Percentiles rank a stretch among this genome's conserved stretches.
Evolutionary conservation across 2,329 filamentous ascomycete genomes (phyloP).

Genomic region (Tricladium varicosporioides): DNA sequence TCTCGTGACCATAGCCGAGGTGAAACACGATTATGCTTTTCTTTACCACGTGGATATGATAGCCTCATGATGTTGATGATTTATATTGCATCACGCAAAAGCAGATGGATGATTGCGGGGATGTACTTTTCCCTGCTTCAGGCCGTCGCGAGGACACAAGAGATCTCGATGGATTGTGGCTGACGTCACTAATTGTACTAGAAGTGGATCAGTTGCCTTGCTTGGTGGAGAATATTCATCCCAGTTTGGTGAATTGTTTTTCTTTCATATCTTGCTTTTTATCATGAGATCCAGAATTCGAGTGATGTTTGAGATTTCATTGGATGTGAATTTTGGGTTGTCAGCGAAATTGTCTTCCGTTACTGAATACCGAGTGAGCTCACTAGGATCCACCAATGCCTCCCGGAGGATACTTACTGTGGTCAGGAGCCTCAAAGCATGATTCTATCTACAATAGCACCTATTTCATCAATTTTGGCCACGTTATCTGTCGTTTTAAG

Average conservation of each 20-base stretch:
- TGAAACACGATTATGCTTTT: too few relatives aligned
- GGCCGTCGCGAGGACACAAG: background rate
- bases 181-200: background rate
- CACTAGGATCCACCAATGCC: background rate
- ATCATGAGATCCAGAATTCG: background rate
- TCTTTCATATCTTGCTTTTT: background rate
- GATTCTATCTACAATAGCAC: background rate
- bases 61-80: too few relatives aligned
- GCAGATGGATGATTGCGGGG: background rate
- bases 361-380: background rate
- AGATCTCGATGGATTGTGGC: background rate
- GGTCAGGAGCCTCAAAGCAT: background rate
- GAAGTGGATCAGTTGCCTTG: background rate
- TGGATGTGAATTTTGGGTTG: background rate
- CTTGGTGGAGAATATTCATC: background rate
- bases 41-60: too few relatives aligned
- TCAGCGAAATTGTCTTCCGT: background rate
- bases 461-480: background rate
- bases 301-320: background rate
- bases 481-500: background rate
- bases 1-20: too few relatives aligned
- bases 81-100: too few relatives aligned
- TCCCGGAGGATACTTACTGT: background rate
- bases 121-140: background rate
- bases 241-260: background rate